Evolutionary conservation across 169 alveolate genomes (phyloP).

Genomic region (Plasmodium chabaudi): DNA sequence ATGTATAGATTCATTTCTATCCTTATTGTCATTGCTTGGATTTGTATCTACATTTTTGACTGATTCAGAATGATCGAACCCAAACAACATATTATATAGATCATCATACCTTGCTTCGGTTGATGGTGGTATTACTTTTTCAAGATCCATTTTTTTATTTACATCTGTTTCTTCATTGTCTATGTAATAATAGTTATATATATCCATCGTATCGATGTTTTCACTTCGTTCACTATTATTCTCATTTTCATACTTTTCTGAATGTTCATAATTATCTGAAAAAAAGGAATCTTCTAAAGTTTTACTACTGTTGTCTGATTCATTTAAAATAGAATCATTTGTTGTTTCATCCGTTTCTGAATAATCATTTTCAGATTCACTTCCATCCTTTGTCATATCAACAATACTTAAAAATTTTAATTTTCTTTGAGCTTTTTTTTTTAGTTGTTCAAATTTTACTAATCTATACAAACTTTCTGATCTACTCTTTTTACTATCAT

Average conservation of each 20-base stretch:
- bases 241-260: conserved; percentile 1
- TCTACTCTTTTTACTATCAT: background rate
- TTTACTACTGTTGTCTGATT: background rate
- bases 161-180: conserved; percentile 1
- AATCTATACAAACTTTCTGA: conserved; percentile 14
- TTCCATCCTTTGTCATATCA: conserved; percentile 23
- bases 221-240: background rate
- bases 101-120: background rate
- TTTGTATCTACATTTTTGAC: no score
- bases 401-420: conserved; percentile 66
- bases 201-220: conserved; percentile 22
- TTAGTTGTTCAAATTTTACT: conserved; percentile 38
- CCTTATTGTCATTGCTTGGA: background rate
- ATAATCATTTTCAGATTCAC: conserved; percentile 3
- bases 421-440: conserved; percentile 60
- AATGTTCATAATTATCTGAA: conserved; percentile 29
- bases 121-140: conserved; percentile 1
- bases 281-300: background rate
- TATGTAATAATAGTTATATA: conserved; percentile 37
- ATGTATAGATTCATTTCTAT: background rate
- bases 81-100: conserved; percentile 15
- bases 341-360: background rate
- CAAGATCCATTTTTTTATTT: conserved; percentile 1
- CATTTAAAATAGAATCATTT: background rate
- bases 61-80: background rate